A percentile compares a stretch with the other conserved stretches of the same genome.
Conservation (phyloP, 192 early-diverging fungal genomes). For the Lunasporangiospora selenospora region DNA sequence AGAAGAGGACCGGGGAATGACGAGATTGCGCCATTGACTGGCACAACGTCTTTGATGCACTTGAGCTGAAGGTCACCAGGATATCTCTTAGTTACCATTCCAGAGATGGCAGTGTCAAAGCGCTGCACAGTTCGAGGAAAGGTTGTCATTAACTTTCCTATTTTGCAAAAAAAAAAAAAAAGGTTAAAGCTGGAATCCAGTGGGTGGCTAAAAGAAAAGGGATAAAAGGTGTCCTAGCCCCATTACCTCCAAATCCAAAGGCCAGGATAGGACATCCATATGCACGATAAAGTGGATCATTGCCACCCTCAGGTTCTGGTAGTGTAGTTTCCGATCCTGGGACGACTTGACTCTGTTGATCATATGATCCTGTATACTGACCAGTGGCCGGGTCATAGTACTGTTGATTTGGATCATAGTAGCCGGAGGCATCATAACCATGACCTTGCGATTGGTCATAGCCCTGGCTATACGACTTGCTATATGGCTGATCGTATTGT, state of each 20-base stretch:
- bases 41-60: constrained; percentile 53
- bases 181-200: too few relatives aligned
- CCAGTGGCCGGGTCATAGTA: constrained; percentile 27
- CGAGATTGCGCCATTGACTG: constrained; percentile 30
- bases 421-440: constrained; percentile 19
- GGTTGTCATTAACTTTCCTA: constrained; percentile 65
- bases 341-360: constrained; percentile 25
- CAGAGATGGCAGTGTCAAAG: constrained; percentile 20
- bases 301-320: constrained; percentile 20
- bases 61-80: constrained; percentile 58
- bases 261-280: constrained; percentile 66
- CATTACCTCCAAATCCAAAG: constrained; percentile 80
- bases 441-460: constrained; percentile 24
- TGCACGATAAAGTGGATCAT: constrained; percentile 51
- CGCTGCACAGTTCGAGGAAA: constrained; percentile 69
- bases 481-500: constrained; percentile 24
- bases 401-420: constrained; percentile 35
- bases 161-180: neutral
- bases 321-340: constrained; percentile 26
- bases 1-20: constrained; percentile 66
- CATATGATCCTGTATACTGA: constrained; percentile 21
- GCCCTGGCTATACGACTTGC: constrained; percentile 16
- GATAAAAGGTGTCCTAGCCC: neutral
- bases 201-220: neutral
- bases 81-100: constrained; percentile 43